Evolutionary conservation across 1,284 basidiomycete genomes (phyloP).

Genomic region (Cutaneotrichosporon cutaneum): DNA sequence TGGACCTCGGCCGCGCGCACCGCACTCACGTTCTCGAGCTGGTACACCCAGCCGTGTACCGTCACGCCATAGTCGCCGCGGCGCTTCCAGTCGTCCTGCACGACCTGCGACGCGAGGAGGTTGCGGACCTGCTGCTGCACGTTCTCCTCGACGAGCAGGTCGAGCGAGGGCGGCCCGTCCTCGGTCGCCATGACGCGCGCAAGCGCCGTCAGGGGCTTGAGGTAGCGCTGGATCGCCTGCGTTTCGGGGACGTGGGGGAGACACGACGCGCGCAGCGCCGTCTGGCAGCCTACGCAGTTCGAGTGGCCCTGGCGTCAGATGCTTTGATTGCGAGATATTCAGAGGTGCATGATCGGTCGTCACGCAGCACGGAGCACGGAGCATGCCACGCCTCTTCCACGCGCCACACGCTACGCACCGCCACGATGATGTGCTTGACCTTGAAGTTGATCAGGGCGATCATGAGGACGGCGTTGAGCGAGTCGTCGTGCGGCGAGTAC

Average conservation of each 20-base stretch:
- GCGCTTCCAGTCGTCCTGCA: conserved; percentile 45
- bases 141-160: conserved; percentile 46
- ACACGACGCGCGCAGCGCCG: conserved; percentile 44
- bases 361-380: too few relatives aligned
- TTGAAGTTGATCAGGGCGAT: conserved; percentile 51
- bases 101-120: conserved; percentile 40
- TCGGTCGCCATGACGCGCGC: conserved; percentile 37
- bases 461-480: conserved; percentile 47
- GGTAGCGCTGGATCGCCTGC: conserved; percentile 44
- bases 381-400: not conserved
- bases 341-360: too few relatives aligned
- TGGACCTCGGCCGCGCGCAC: too few relatives aligned
- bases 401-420: conserved; percentile 29
- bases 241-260: conserved; percentile 40
- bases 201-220: conserved; percentile 42
- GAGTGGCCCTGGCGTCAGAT: conserved; percentile 42
- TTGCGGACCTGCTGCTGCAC: conserved; percentile 47
- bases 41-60: conserved; percentile 51
- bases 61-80: conserved; percentile 43
- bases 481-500: conserved; percentile 47
- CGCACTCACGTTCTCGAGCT: conserved; percentile 51
- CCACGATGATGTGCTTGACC: conserved; percentile 50
- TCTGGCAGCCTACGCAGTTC: conserved; percentile 50
- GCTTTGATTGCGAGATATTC: not conserved
- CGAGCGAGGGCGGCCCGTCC: conserved; percentile 43